Evolutionary conservation across 176 grass and related monocot genomes (phyloP).

Genomic region (Triticum monococcum): DNA sequence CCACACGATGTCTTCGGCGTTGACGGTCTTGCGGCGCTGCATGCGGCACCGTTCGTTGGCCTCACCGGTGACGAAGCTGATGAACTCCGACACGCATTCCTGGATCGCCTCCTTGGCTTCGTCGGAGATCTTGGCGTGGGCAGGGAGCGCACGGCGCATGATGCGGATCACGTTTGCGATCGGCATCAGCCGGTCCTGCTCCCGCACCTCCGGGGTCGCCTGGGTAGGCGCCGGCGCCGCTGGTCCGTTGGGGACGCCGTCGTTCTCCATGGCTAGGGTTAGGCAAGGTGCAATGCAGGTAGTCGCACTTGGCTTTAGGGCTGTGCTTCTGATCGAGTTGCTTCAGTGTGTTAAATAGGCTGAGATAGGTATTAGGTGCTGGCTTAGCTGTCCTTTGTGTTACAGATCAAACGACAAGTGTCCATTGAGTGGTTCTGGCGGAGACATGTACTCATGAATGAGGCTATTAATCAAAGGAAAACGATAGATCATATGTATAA

Average conservation of each 20-base stretch:
- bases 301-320: not conserved
- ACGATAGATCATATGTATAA: not conserved
- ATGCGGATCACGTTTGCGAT: constrained; percentile 71
- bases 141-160: constrained; percentile 58
- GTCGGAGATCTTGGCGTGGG: constrained; percentile 69
- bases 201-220: not conserved
- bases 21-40: constrained; percentile 82
- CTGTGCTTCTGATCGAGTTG: not conserved
- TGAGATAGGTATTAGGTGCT: not conserved
- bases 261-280: not conserved
- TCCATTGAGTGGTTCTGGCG: not conserved
- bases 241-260: not conserved
- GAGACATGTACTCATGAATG: not conserved
- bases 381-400: not conserved
- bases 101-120: constrained; percentile 74
- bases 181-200: constrained; percentile 73
- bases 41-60: constrained; percentile 64
- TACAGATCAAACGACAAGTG: not conserved
- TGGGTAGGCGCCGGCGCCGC: not conserved
- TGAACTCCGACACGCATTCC: constrained; percentile 86
- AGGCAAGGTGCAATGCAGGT: not conserved
- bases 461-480: not conserved
- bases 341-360: constrained; percentile 17
- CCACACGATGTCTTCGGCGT: constrained; percentile 73
- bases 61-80: constrained; percentile 78